phyloP scores from a whole-genome alignment of 164 flowering plant species.

The Magnolia changhungtana region DNA sequence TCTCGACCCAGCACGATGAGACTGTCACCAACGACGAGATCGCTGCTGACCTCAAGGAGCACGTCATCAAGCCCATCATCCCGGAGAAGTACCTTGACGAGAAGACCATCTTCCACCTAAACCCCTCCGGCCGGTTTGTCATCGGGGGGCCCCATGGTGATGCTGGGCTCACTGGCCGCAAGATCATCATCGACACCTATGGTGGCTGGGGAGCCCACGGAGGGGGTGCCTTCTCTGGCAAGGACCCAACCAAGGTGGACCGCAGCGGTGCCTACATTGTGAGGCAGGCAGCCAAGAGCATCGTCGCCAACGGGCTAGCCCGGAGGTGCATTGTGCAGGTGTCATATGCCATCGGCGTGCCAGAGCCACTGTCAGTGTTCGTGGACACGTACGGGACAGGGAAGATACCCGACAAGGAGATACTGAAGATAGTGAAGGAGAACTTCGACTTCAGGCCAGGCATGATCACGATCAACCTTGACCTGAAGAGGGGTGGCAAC shows the following conservation, averaged over 20 bases:
- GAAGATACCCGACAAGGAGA: slow-evolving; percentile 69
- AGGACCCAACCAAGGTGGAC: slow-evolving; percentile 81
- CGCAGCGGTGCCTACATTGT: slow-evolving; percentile 79
- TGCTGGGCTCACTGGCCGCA: slow-evolving; percentile 78
- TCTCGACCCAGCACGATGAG: slow-evolving; percentile 81
- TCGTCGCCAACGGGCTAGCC: slow-evolving; percentile 72
- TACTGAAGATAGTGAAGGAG: slow-evolving; percentile 71
- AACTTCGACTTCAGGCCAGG: slow-evolving; percentile 80
- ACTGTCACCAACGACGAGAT: slow-evolving; percentile 75
- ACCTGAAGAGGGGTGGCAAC: slow-evolving; percentile 80
- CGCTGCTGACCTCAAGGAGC: slow-evolving; percentile 78
- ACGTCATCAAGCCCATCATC: slow-evolving; percentile 67
- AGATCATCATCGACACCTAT: slow-evolving; percentile 75
- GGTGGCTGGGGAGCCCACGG: slow-evolving; percentile 91
- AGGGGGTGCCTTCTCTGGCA: slow-evolving; percentile 82
- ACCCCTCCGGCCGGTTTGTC: slow-evolving; percentile 79
- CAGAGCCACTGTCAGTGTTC: slow-evolving; percentile 73
- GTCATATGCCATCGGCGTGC: slow-evolving; percentile 78
- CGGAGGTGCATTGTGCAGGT: slow-evolving; percentile 73
- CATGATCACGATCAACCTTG: slow-evolving; percentile 72
- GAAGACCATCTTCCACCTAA: slow-evolving; percentile 80
- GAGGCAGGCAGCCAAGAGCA: slow-evolving; percentile 79
- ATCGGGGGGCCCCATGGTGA: slow-evolving; percentile 86
- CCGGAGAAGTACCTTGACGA: slow-evolving; percentile 74
- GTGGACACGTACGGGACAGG: slow-evolving; percentile 69